Conservation (phyloP, 345 rosid species). For the Physaria fendleri region DNA sequence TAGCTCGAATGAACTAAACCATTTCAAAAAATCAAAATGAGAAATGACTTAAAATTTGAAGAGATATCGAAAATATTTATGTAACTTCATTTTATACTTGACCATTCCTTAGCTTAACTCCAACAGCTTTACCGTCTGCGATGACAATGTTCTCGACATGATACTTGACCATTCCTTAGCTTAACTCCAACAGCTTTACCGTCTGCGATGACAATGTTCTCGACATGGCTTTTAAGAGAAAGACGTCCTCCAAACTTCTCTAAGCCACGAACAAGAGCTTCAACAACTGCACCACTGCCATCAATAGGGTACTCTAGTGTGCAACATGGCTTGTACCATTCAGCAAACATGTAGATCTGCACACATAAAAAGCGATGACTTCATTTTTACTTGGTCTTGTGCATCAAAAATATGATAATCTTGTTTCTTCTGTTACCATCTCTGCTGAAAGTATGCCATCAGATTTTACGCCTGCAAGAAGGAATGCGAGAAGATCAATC, state of each 20-base stretch:
- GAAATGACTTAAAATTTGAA: neutral
- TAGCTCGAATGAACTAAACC: slow-evolving; percentile 70
- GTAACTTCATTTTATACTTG: slow-evolving; percentile 45
- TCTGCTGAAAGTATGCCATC: slow-evolving; percentile 96
- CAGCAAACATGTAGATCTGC: slow-evolving; percentile 95
- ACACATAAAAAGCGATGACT: slow-evolving; percentile 9
- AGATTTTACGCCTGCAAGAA: slow-evolving; percentile 97
- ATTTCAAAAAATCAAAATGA: neutral
- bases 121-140: slow-evolving; percentile 67
- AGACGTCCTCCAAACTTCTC: slow-evolving; percentile 75
- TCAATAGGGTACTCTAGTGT: slow-evolving; percentile 73
- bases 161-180: slow-evolving; percentile 78
- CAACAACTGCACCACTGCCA: slow-evolving; percentile 77
- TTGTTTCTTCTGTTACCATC: slow-evolving; percentile 58
- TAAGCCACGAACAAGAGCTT: slow-evolving; percentile 79
- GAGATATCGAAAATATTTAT: neutral
- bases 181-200: slow-evolving; percentile 76
- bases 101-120: slow-evolving; percentile 77
- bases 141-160: slow-evolving; percentile 62
- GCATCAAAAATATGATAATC: neutral
- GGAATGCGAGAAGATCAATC: slow-evolving; percentile 90
- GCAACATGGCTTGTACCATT: slow-evolving; percentile 95
- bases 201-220: slow-evolving; percentile 62
- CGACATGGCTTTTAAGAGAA: slow-evolving; percentile 73
- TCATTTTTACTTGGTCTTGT: neutral